These are phyloP conservation scores for Arthroderma sp. DNA, from an alignment of 2,329 filamentous ascomycete species.

Conservation along the genomic window DNA sequence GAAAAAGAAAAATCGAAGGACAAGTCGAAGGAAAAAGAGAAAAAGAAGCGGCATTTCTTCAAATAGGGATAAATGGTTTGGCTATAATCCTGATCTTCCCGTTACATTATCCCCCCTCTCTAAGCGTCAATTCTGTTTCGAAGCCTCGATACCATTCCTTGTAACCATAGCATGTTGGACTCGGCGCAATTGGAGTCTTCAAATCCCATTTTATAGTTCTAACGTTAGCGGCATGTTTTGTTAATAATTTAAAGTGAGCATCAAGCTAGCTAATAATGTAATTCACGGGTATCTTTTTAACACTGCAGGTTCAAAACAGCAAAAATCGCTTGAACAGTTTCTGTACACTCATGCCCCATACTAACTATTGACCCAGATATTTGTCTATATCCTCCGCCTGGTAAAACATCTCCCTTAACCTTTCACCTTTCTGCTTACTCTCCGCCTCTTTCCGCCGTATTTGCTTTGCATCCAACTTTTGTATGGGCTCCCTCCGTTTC, in stretches of 20 bases:
- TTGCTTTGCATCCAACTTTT: slow-evolving; percentile 56
- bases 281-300: no score
- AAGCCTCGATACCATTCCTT: background rate
- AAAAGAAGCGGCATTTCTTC: slow-evolving; percentile 41
- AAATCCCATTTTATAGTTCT: no score
- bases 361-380: slow-evolving; percentile 44
- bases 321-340: no score
- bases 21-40: slow-evolving; percentile 37
- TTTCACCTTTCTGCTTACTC: slow-evolving; percentile 50
- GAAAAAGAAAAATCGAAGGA: slow-evolving; percentile 41
- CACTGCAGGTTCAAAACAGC: no score
- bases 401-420: slow-evolving; percentile 59
- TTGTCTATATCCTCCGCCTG: slow-evolving; percentile 60
- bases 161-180: no score
- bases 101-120: background rate
- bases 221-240: no score
- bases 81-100: background rate
- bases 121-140: background rate
- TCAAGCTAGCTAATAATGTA: no score
- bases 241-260: no score
- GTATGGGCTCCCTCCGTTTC: slow-evolving; percentile 20
- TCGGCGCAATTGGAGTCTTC: no score
- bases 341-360: no score
- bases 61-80: slow-evolving; percentile 1
- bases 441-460: slow-evolving; percentile 48